Evolutionary conservation across 176 grass and related monocot genomes (phyloP).

Genomic region (Cenchrus fungigraminus): DNA sequence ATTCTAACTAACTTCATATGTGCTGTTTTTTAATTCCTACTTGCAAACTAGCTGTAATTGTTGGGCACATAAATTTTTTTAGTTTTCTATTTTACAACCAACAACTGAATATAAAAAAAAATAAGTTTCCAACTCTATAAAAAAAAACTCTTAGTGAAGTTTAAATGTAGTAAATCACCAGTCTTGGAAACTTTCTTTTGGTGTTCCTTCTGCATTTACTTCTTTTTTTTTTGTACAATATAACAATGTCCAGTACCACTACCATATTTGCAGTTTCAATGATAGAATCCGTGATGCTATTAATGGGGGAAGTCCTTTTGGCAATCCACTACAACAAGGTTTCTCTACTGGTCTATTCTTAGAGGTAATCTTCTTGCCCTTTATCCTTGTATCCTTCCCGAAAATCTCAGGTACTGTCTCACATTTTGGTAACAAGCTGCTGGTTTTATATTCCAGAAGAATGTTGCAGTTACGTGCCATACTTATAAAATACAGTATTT

Average conservation of each 20-base stretch:
- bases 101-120: neutral
- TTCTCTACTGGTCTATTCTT: conserved; percentile 86
- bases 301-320: conserved; percentile 87
- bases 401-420: neutral
- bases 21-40: neutral
- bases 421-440: conserved; percentile 27
- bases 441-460: conserved; percentile 15
- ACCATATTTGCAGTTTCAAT: conserved; percentile 74
- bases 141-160: neutral
- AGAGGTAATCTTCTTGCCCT: conserved; percentile 55
- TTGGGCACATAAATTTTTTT: neutral
- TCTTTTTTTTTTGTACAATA: neutral
- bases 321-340: conserved; percentile 87
- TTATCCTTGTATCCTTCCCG: neutral
- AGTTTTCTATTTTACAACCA: neutral
- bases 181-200: conserved; percentile 7
- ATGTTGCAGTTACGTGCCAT: neutral
- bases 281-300: conserved; percentile 95
- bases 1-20: conserved; percentile 7
- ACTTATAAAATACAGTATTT: conserved; percentile 39
- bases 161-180: neutral
- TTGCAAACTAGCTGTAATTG: neutral
- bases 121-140: neutral
- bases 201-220: conserved; percentile 1
- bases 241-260: conserved; percentile 13